Evolutionary conservation across 2,329 filamentous ascomycete species (phyloP), one percentile per base, ranked within the genome.

Genomic region (Whalleya microplaca): DNA sequence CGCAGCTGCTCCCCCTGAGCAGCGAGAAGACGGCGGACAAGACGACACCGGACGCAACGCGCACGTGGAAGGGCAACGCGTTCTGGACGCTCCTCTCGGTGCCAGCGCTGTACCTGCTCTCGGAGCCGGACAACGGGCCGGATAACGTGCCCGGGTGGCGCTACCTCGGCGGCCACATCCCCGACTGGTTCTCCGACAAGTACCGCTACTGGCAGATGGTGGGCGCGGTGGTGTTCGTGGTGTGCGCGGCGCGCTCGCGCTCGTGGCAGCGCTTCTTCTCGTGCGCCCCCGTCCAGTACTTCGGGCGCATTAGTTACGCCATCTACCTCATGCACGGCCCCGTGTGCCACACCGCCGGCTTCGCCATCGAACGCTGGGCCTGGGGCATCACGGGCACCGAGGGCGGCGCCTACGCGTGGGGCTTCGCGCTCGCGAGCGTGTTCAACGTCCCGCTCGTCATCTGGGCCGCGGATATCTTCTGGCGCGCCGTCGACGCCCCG

Each of bases 251-350:
- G 21, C 76, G 79, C 51, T 79, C 78, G 3, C 67, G 71, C 2
- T 70, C 66, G 3, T 80, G 82, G 74, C 80, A 81, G 64, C 70
- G 72, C 18, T 72, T 84, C 54, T 84, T 86, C 70, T 80, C 80
- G 65, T 72, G 74, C 1, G 65, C 71, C 2, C 63, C 76, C 16
- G 73, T 84, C 2, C 83, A 85, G 65, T 87, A 86, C 69, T 72
- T 87, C 5, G 84, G 84, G 56, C 80, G 80, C 66, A 80, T 87
- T 62, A 85, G 82, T 50, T 87, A 84, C 66, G 79, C 82, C 48
- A 67, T 87, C 21, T 87, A 87, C 68, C 76, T 87, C 14, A 80
- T 86, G 74, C 84, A 87, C 66, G 82, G 83, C 0, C 80, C 82
- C 2, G 76, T 80, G 2, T 76, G 81, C 65, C 82, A 84, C 63